Evolutionary conservation across 2,329 filamentous ascomycete species (phyloP).

Genomic region (Bipolaris bicolor): DNA sequence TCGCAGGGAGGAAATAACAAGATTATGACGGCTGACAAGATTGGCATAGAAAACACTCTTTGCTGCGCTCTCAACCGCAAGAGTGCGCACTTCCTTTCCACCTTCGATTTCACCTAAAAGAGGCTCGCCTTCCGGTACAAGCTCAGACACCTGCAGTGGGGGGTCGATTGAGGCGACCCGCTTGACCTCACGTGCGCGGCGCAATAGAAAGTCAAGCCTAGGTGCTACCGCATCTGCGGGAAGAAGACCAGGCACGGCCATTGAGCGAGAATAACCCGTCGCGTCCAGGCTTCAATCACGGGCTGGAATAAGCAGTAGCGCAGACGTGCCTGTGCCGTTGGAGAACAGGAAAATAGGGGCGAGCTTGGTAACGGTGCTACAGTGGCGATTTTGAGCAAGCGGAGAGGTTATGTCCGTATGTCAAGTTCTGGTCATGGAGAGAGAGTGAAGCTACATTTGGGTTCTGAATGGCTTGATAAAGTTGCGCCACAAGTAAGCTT

Average conservation of each 20-base stretch:
- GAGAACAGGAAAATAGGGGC: background rate
- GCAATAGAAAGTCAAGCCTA: constrained; percentile 51
- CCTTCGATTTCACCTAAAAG: constrained; percentile 34
- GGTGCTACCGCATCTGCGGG: constrained; percentile 35
- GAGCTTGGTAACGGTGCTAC: background rate
- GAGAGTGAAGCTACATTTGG: constrained; percentile 9
- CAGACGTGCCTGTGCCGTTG: background rate
- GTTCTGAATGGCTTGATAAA: constrained; percentile 12
- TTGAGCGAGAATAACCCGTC: constrained; percentile 15
- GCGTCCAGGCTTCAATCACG: constrained; percentile 11
- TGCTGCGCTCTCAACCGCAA: constrained; percentile 81
- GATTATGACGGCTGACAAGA: constrained; percentile 63
- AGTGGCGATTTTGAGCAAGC: background rate
- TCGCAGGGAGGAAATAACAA: too few relatives aligned
- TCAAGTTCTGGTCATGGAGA: background rate
- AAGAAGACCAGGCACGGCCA: constrained; percentile 36
- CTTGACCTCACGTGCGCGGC: constrained; percentile 51
- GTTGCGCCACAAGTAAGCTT: constrained; percentile 17
- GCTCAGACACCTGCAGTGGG: constrained; percentile 50
- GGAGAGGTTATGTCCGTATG: background rate
- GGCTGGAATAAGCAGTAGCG: constrained; percentile 3
- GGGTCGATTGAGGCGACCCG: constrained; percentile 52
- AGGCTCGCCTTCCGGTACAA: constrained; percentile 41
- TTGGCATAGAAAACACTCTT: constrained; percentile 79
- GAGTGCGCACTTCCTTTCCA: constrained; percentile 62